A percentile compares a stretch with the other conserved stretches of the same genome.
These are phyloP conservation scores for Diaporthe capsici DNA, from an alignment of 2,329 filamentous ascomycete species.

Conservation along the genomic window DNA sequence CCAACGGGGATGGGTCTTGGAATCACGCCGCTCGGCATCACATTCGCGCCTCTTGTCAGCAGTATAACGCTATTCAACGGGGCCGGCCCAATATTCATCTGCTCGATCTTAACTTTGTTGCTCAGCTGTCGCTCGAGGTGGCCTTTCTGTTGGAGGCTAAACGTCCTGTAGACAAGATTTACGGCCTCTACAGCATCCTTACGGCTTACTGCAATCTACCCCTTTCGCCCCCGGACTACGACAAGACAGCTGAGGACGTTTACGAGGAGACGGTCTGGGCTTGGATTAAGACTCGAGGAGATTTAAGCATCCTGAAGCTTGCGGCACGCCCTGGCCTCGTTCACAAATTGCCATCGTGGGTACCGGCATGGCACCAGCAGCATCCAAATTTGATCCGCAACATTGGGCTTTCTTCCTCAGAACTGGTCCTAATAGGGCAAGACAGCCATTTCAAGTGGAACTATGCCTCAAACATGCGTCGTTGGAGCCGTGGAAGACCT, in stretches of 20 bases:
- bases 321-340: background rate
- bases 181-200: background rate
- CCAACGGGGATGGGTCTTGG: too few relatives aligned
- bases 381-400: background rate
- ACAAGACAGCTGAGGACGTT: background rate
- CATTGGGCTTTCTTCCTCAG: background rate
- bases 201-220: background rate
- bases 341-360: background rate
- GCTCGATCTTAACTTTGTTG: too few relatives aligned
- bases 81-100: too few relatives aligned
- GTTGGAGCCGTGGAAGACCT: too few relatives aligned
- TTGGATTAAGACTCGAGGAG: background rate
- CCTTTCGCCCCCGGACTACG: background rate
- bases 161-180: background rate
- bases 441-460: background rate
- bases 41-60: too few relatives aligned
- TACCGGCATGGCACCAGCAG: constrained; percentile 7
- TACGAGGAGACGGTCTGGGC: background rate
- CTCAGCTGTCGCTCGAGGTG: too few relatives aligned
- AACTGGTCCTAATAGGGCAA: fast-evolving
- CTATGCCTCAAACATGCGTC: too few relatives aligned
- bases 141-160: background rate
- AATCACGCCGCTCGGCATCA: too few relatives aligned
- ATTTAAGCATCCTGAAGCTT: constrained; percentile 7
- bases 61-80: too few relatives aligned